These are phyloP conservation scores for Huiozyma sinensis DNA, from an alignment of 805 yeast genomes.

Conservation along the genomic window DNA sequence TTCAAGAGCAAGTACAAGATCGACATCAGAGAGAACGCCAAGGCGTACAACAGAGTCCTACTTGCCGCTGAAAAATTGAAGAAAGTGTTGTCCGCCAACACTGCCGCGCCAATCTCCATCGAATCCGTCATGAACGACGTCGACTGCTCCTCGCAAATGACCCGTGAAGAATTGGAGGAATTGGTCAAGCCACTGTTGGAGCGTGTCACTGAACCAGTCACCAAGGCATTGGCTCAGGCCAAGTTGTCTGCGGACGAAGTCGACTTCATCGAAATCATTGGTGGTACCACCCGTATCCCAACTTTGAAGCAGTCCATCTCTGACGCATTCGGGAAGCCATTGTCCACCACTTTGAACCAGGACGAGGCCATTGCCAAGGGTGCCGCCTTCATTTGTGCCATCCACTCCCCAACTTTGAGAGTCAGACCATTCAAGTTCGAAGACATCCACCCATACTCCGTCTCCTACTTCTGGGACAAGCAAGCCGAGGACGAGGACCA, in stretches of 20 bases:
- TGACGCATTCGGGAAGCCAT: slow-evolving; percentile 71
- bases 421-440: slow-evolving; percentile 98
- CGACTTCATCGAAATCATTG: slow-evolving; percentile 89
- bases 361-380: slow-evolving; percentile 99
- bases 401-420: slow-evolving; percentile 97
- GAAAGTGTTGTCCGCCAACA: slow-evolving; percentile 93
- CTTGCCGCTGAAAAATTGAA: slow-evolving; percentile 87
- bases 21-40: slow-evolving; percentile 81
- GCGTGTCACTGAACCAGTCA: slow-evolving; percentile 68
- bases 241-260: slow-evolving; percentile 61
- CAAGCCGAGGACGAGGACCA: slow-evolving; percentile 84
- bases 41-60: slow-evolving; percentile 89
- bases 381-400: slow-evolving; percentile 97
- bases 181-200: slow-evolving; percentile 71
- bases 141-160: slow-evolving; percentile 81
- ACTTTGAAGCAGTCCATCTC: slow-evolving; percentile 70
- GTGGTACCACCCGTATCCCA: slow-evolving; percentile 98
- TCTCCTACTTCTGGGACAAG: slow-evolving; percentile 90
- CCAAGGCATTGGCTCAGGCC: slow-evolving; percentile 72
- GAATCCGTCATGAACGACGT: slow-evolving; percentile 97
- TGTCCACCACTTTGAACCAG: slow-evolving; percentile 93
- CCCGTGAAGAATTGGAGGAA: slow-evolving; percentile 89
- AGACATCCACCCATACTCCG: slow-evolving; percentile 85
- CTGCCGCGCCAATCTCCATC: slow-evolving; percentile 85
- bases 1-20: slow-evolving; percentile 88